Evolutionary conservation across 305 asterid genomes (phyloP), one percentile per base, ranked within the genome.

Genomic region (Salvia sclarea): DNA sequence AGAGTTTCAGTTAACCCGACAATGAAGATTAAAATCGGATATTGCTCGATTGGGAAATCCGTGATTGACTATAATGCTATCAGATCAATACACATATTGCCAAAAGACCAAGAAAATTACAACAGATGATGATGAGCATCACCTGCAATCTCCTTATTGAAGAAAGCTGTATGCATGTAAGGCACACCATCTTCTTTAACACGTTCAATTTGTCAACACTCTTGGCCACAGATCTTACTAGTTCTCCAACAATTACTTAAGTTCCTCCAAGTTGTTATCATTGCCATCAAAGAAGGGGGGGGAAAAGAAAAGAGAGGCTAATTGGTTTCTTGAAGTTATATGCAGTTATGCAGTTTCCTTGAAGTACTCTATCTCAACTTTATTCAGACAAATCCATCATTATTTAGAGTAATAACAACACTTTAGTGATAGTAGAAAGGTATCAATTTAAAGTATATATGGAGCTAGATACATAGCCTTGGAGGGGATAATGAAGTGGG

Each of bases 271-370:
- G 16, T 11, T 48, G 40, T 11, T 38, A 6, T 7, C 12, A 13
- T 45, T 12, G 4, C 8, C 10, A 22, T 4, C 20, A 22, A 48
- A 60, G 8, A 30, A 3, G 8, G 10, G 10, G 20, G 30, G 6
- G 45, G 20, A n/a, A 1, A 14, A 24, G 0, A 21, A 14, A 31
- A 24, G 14, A 6, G 63, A 4, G 57, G 14, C 44, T 33, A 13
- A 44, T 22, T 54, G 10, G 66, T 31, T 45, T 63, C 50, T 71
- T 43, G 31, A 62, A 17, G 50, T 69, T 5, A 54, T 47, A 9
- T 9, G 43, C 22, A 45, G 43, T 54, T 3, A 14, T 13, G 38
- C 56, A 56, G 14, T 61, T 61, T 13, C 30, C 50, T n/a, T 9
- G 38, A 57, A 31, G 59, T 11, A 20, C 21, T 55, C 38, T 12